Evolutionary conservation across 1,284 basidiomycete genomes (phyloP).

Genomic region (Apiotrichum montevideense): DNA sequence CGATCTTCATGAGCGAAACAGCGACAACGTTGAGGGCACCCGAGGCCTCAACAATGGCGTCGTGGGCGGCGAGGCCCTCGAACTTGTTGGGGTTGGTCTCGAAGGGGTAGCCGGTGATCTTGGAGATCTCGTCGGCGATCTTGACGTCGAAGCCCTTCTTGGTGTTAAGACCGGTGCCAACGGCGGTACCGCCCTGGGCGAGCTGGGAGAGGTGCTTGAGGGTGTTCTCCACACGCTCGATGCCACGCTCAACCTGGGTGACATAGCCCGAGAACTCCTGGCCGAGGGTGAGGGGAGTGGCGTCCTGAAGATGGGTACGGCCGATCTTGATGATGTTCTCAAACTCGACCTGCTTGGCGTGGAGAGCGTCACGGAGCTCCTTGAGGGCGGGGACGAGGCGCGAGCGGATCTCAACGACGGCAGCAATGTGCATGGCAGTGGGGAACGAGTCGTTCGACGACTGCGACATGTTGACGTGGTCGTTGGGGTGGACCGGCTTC

Average conservation of each 20-base stretch:
- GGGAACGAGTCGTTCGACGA: slow-evolving; percentile 99
- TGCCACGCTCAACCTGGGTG: slow-evolving; percentile 86
- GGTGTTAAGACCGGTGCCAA: slow-evolving; percentile 97
- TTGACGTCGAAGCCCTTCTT: slow-evolving; percentile 93
- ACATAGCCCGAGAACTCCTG: slow-evolving; percentile 99
- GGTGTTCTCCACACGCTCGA: slow-evolving; percentile 74
- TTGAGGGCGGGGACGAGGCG: slow-evolving; percentile 79
- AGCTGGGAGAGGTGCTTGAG: slow-evolving; percentile 83
- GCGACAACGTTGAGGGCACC: slow-evolving; percentile 94
- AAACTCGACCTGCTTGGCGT: slow-evolving; percentile 73
- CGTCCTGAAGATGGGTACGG: slow-evolving; percentile 95
- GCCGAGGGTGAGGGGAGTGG: slow-evolving; percentile 93
- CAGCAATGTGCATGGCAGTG: slow-evolving; percentile 97
- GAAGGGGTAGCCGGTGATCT: slow-evolving; percentile 84
- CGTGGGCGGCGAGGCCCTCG: slow-evolving; percentile 92
- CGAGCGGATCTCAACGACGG: slow-evolving; percentile 78
- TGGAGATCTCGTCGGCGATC: slow-evolving; percentile 86
- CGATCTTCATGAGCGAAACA: slow-evolving; percentile 97
- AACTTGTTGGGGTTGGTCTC: slow-evolving; percentile 99
- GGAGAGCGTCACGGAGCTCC: slow-evolving; percentile 75
- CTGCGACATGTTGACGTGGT: slow-evolving; percentile 99
- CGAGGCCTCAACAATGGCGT: slow-evolving; percentile 94
- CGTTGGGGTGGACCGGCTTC: slow-evolving; percentile 97
- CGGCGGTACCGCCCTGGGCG: slow-evolving; percentile 97
- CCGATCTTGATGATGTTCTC: slow-evolving; percentile 97